Base-by-base conservation (phyloP, 2,329 filamentous ascomycete genomes). In the Dryadomyces quercus-mongolicae region DNA sequence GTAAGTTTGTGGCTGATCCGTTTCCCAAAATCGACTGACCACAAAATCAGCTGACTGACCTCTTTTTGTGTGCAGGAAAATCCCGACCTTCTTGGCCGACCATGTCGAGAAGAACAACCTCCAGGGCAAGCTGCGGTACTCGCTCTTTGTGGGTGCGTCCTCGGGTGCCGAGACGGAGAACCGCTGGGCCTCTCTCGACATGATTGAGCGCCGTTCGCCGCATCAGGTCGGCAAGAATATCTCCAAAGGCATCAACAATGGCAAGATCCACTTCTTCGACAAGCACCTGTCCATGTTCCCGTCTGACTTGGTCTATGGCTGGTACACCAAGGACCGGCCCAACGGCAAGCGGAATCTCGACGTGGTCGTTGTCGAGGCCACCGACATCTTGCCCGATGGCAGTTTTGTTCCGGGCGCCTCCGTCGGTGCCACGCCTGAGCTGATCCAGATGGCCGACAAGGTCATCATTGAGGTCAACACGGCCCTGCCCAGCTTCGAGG, bases 231-330 rank as follows among this genome's bases (percentile, higher is more conserved):
- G 89, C 65, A 95, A 94, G 74, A 79, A 86, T 56, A 95, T 95
- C 60, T 81, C 89, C 57, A 92, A 88, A 74, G 89, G 89, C 10
- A 94, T 95, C 71, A 95, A 95, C 68, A 82, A 85, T 62, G 89
- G 89, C 46, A 78, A 85, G 61, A 95, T 95, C 71, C 83, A 92
- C 59, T 95, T 95, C 71, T 95, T 94, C 66, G 89, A 95, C 68
- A 95, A 95, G 74, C 89, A 95, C 72, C 68, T 95, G 65, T 90
- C 85, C 70, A 94, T 94, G 89, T 95, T 95, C 67, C 89, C 89
- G 4, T 78, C 84, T 43, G 89, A 95, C 66, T 74, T 95, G 60
- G 85, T 92, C 67, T 93, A 93, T 67, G 86, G 87, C 34, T 92
- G 77, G 70, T 95, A 94, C 72, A 94, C 89, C 13, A 84, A 88